Evolutionary conservation across 2,329 filamentous ascomycete genomes (phyloP).

Genomic region (Orbilia javanica): DNA sequence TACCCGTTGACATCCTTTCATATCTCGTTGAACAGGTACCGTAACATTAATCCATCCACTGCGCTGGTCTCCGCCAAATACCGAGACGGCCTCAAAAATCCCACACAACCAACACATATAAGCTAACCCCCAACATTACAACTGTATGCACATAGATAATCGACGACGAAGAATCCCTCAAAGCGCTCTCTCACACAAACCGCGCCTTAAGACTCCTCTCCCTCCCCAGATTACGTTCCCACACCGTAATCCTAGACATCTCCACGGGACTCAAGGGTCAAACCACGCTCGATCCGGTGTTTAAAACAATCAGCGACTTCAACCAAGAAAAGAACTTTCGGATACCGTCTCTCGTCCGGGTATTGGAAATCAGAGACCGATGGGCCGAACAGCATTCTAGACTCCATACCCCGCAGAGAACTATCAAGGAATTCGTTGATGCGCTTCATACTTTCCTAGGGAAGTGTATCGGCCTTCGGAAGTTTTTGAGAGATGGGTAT

Average conservation of each 20-base stretch:
- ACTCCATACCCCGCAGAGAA: background rate
- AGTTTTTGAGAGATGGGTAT: slow-evolving; percentile 43
- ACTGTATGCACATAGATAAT: slow-evolving; percentile 18
- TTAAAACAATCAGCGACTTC: slow-evolving; percentile 37
- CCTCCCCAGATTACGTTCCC: slow-evolving; percentile 35
- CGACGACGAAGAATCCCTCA: slow-evolving; percentile 38
- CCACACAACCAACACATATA: slow-evolving; percentile 12
- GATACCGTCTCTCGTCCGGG: slow-evolving; percentile 16
- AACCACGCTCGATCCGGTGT: background rate
- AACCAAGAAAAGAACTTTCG: slow-evolving; percentile 17
- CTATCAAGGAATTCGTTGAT: slow-evolving; percentile 1
- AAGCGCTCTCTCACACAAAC: slow-evolving; percentile 32
- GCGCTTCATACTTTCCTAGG: slow-evolving; percentile 25
- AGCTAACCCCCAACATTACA: background rate
- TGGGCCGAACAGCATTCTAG: background rate
- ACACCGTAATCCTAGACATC: slow-evolving; percentile 45
- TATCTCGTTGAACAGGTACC: slow-evolving; percentile 36
- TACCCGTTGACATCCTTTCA: slow-evolving; percentile 40
- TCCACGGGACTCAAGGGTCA: slow-evolving; percentile 1
- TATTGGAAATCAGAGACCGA: slow-evolving; percentile 40
- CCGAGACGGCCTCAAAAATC: background rate
- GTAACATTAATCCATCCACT: background rate
- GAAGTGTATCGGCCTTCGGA: slow-evolving; percentile 39
- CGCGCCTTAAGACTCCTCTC: slow-evolving; percentile 19
- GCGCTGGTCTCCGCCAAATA: background rate